phyloP scores from a whole-genome alignment of 176 grass and related monocot genomes.

The Raddia guianensis region DNA sequence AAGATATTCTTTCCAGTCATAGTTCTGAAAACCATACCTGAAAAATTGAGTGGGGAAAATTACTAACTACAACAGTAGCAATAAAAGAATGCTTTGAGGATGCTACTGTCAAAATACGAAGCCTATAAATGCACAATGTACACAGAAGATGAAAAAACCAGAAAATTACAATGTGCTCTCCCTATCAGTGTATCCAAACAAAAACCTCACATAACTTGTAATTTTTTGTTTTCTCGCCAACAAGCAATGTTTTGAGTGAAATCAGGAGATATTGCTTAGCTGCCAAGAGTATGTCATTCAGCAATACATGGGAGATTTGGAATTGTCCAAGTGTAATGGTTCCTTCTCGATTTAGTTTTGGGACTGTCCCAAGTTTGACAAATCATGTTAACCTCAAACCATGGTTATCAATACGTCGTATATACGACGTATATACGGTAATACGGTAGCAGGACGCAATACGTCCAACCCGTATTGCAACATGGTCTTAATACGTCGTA shows the following conservation, averaged over 20 bases:
- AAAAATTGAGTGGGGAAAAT: constrained; percentile 20
- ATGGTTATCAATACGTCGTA: no score
- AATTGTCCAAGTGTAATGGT: not conserved
- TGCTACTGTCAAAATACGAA: constrained; percentile 29
- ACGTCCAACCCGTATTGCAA: no score
- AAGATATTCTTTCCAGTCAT: constrained; percentile 91
- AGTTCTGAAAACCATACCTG: constrained; percentile 99
- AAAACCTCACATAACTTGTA: constrained; percentile 20
- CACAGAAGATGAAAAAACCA: constrained; percentile 8
- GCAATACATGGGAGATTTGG: not conserved
- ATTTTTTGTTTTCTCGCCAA: not conserved
- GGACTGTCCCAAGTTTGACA: not conserved
- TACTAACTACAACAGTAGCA: not conserved
- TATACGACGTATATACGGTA: no score
- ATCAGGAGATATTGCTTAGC: constrained; percentile 1
- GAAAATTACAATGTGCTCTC: not conserved
- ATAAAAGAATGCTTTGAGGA: constrained; percentile 6
- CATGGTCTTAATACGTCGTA: no score
- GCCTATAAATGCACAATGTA: constrained; percentile 2
- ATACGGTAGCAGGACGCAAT: no score
- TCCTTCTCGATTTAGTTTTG: not conserved
- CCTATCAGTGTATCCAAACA: constrained; percentile 13
- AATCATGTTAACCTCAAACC: constrained; percentile 1
- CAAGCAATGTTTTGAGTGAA: constrained; percentile 11
- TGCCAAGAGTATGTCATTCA: not conserved